A percentile compares a stretch with the other conserved stretches of the same genome.
phyloP scores from a whole-genome alignment of 202 grass and related monocot species.

The Carex sylvatica region DNA sequence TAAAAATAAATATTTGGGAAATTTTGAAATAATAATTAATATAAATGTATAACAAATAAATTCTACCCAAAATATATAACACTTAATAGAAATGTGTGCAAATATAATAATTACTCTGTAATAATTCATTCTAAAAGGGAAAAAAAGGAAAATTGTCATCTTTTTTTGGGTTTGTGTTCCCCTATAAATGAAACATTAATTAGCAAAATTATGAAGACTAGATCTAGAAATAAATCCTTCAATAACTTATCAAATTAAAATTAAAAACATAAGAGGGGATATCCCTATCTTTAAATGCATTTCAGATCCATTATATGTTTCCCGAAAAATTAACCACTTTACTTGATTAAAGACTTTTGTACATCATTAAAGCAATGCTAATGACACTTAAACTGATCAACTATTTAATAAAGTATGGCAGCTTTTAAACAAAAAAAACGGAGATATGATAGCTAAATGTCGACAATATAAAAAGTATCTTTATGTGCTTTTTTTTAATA shows the following conservation, averaged over 20 bases:
- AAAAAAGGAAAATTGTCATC: neutral
- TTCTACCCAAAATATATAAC: too few species aligned
- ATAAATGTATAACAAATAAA: too few species aligned
- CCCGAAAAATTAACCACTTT: neutral
- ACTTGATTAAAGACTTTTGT: neutral
- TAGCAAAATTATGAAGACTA: neutral
- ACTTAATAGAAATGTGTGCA: too few species aligned
- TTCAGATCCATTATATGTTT: neutral
- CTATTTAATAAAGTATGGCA: neutral
- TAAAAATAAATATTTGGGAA: too few species aligned
- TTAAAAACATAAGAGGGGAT: neutral
- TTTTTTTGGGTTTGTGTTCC: too few species aligned
- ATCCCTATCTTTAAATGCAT: neutral
- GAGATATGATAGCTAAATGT: constrained; percentile 13
- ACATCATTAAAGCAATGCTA: constrained; percentile 17
- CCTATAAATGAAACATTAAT: neutral
- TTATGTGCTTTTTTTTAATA: neutral
- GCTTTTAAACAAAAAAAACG: neutral
- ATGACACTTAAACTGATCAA: constrained; percentile 13
- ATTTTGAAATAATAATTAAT: too few species aligned
- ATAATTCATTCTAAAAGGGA: neutral
- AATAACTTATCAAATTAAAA: neutral
- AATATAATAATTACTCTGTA: neutral
- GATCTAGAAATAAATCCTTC: neutral
- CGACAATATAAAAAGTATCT: neutral